Conservation (phyloP, 108 stramenopile genomes). For the Nitzschia sp. region DNA sequence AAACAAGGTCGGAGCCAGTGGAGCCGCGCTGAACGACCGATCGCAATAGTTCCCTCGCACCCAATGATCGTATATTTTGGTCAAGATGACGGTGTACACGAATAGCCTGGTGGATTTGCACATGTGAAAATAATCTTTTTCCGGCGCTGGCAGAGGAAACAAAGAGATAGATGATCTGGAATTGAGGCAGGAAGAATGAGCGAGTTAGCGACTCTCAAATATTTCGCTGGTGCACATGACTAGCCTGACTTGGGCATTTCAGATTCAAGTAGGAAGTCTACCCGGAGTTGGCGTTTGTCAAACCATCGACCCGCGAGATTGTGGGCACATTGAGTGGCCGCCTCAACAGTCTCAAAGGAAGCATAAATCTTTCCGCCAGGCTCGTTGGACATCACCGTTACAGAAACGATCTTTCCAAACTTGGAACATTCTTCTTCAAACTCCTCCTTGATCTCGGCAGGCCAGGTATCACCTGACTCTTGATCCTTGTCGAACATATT, state of each 20-base stretch:
- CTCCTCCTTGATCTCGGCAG: slow-evolving; percentile 86
- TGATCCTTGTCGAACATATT: slow-evolving; percentile 95
- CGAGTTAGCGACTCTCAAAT: slow-evolving; percentile 3
- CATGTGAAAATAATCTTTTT: no score
- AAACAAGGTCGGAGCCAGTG: no score
- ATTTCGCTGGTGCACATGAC: not conserved
- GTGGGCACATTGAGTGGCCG: slow-evolving; percentile 79
- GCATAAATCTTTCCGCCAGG: slow-evolving; percentile 94
- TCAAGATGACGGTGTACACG: no score
- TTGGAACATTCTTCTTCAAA: slow-evolving; percentile 88
- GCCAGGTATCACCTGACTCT: slow-evolving; percentile 91
- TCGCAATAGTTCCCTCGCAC: no score
- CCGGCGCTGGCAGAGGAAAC: no score
- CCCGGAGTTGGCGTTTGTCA: slow-evolving; percentile 87
- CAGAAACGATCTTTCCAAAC: slow-evolving; percentile 77
- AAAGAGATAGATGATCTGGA: no score
- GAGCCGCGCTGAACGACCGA: no score
- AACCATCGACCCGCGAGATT: slow-evolving; percentile 94
- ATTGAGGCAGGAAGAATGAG: not conserved
- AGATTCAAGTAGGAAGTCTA: slow-evolving; percentile 64
- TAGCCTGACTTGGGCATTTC: slow-evolving; percentile 2
- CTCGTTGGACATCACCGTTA: slow-evolving; percentile 74
- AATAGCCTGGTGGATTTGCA: no score
- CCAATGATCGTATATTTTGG: no score
- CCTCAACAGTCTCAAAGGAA: slow-evolving; percentile 65